A percentile compares a stretch with the other conserved stretches of the same genome.
Evolutionary conservation across 129 eudicot genomes (phyloP).

Genomic region (Flaveria sonorensis): DNA sequence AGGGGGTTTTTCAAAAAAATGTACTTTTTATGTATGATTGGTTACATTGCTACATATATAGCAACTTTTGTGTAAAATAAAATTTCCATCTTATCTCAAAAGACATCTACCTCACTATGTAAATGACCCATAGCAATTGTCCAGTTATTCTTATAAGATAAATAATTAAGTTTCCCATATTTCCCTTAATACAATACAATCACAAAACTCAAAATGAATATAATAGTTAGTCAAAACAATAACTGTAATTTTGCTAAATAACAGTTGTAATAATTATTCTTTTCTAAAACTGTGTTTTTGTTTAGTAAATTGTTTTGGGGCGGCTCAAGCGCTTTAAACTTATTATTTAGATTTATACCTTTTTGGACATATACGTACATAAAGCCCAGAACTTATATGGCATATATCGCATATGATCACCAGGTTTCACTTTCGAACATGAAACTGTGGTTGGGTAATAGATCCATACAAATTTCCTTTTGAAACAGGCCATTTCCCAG

Average conservation of each 20-base stretch:
- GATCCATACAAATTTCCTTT: background rate
- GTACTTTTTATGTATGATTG: constrained; percentile 4
- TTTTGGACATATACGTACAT: background rate
- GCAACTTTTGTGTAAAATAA: background rate
- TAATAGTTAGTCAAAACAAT: background rate
- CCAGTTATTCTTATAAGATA: background rate
- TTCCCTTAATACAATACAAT: background rate
- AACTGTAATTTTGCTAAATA: background rate
- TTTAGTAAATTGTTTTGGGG: background rate
- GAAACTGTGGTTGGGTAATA: background rate
- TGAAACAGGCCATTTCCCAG: background rate
- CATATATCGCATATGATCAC: background rate
- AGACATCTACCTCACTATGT: background rate
- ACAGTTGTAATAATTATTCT: background rate
- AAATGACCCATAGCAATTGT: background rate
- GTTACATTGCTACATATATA: background rate
- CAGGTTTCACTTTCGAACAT: background rate
- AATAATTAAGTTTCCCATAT: background rate
- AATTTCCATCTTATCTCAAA: background rate
- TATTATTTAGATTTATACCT: background rate
- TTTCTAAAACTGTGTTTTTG: too few species aligned
- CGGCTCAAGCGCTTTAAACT: background rate
- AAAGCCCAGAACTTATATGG: background rate
- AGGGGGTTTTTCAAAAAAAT: background rate
- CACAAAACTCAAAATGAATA: background rate